Evolutionary conservation across 164 flowering plant species (phyloP), one percentile per base, ranked within the genome.

Genomic region (Dillenia turbinata): DNA sequence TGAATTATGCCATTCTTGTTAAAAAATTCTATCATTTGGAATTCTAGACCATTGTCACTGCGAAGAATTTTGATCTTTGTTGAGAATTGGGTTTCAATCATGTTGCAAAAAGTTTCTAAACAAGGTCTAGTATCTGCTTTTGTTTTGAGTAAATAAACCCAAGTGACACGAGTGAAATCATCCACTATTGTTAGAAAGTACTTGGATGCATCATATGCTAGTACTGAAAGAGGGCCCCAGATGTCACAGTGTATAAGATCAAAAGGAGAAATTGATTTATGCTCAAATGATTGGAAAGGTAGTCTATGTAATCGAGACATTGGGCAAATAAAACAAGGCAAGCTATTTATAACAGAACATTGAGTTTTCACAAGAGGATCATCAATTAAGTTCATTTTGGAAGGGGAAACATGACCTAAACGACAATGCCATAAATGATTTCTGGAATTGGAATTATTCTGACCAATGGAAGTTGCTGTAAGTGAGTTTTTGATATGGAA

Each of bases 241-340:
- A 59, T 52, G 16, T 57, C 61, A 57, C 47, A 13, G 10, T 57
- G 61, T 40, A 57, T n/a, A 43, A 57, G 12, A 43, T 59, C 62
- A 59, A 59, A 59, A 47, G 8, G 9, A 24, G 43, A 15, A 47
- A 2, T 1, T 15, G 24, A 2, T 9, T 24, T 47, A 47, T 48
- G 51, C 8, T 7, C 11, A 59, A 46, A 46, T 10, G n/a, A 15
- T 14, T 6, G 5, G 47, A 59, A 59, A 10, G 62, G 52, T 7
- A 59, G 7, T 59, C 62, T 59, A 16, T 9, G 12, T 47, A 46
- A 47, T 26, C 24, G 47, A n/a, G 62, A 50, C 2, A 47, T 10
- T 12, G 52, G 62, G 47, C 62, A 59, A 12, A 47, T 44, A 43
- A 14, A 16, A 43, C 60, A 57, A 40, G 12, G 1, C 8, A 8